Evolutionary conservation across 1,139 yeast species (phyloP).

Genomic region (Zygosaccharomyces pseudobailii): DNA sequence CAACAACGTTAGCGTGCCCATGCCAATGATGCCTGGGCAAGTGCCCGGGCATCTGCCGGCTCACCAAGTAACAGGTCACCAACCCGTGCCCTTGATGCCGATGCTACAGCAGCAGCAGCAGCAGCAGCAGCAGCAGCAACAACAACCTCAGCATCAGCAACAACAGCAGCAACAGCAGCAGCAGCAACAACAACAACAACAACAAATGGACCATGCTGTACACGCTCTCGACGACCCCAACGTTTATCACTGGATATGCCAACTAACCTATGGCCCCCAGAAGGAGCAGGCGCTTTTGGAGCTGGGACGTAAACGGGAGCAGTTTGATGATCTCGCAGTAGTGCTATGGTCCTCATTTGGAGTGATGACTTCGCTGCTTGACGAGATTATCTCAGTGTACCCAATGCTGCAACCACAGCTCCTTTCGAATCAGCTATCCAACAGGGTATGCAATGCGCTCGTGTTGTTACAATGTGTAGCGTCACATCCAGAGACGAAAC

Average conservation of each 20-base stretch:
- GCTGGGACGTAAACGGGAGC: slow-evolving; percentile 89
- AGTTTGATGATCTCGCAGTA: slow-evolving; percentile 87
- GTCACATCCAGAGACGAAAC: slow-evolving; percentile 85
- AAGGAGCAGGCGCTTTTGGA: slow-evolving; percentile 90
- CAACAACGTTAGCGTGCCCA: slow-evolving; percentile 2
- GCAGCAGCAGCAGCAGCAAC: slow-evolving; percentile 16
- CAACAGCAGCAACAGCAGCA: slow-evolving; percentile 23
- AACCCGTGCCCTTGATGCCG: slow-evolving; percentile 4
- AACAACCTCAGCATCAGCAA: slow-evolving; percentile 14
- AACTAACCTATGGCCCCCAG: slow-evolving; percentile 82
- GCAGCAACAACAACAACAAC: slow-evolving; percentile 6
- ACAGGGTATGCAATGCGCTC: slow-evolving; percentile 91
- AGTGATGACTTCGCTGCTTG: slow-evolving; percentile 85
- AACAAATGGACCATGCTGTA: slow-evolving; percentile 36
- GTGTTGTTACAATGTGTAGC: slow-evolving; percentile 96
- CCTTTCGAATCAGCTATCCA: slow-evolving; percentile 80
- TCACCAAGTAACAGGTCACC: background rate
- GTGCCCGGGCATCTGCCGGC: background rate
- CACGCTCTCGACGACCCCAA: slow-evolving; percentile 79
- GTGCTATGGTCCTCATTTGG: slow-evolving; percentile 96
- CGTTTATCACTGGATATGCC: slow-evolving; percentile 86
- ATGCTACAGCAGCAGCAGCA: slow-evolving; percentile 14
- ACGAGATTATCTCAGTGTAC: slow-evolving; percentile 85
- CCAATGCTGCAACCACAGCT: slow-evolving; percentile 86
- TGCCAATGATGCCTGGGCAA: slow-evolving; percentile 7